Conservation (phyloP, 345 rosid genomes). For the Clausena lansium region DNA sequence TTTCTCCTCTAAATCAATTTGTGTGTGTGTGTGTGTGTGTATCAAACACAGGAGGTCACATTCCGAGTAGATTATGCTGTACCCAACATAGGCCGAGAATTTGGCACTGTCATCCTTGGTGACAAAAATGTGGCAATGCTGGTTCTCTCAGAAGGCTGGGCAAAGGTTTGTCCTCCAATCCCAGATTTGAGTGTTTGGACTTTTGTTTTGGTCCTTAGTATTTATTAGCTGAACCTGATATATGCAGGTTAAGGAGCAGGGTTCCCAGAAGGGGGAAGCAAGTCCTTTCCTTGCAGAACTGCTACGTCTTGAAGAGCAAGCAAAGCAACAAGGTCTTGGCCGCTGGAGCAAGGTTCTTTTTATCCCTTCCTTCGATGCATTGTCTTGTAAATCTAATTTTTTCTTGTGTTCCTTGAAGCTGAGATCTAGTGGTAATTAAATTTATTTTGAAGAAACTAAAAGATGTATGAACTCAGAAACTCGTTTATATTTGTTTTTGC, state of each 20-base stretch:
- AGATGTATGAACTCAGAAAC: not conserved
- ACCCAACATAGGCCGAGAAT: slow-evolving; percentile 74
- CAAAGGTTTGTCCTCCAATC: slow-evolving; percentile 54
- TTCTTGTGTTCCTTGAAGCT: not conserved
- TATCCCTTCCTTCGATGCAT: not conserved
- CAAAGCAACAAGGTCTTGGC: slow-evolving; percentile 77
- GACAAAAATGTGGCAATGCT: slow-evolving; percentile 70
- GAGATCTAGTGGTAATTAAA: not conserved
- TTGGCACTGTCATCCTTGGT: slow-evolving; percentile 86
- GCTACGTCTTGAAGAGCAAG: slow-evolving; percentile 67
- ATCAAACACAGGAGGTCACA: slow-evolving; percentile 64
- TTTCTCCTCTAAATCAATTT: not conserved
- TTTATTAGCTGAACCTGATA: slow-evolving; percentile 11
- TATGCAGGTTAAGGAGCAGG: slow-evolving; percentile 78
- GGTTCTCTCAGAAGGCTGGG: slow-evolving; percentile 88
- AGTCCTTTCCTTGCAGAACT: slow-evolving; percentile 80
- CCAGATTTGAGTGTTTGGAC: not conserved
- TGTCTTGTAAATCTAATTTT: not conserved
- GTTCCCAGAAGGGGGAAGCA: slow-evolving; percentile 82
- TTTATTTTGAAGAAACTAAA: not conserved
- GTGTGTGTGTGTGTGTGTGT: not conserved
- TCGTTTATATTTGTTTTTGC: not conserved
- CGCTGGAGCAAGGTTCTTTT: slow-evolving; percentile 77
- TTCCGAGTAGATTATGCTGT: slow-evolving; percentile 87
- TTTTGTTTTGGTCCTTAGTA: not conserved